Percentiles rank a stretch among this genome's conserved stretches.
phyloP scores from a whole-genome alignment of 2,329 filamentous ascomycete genomes.

The Xylaria multiplex region DNA sequence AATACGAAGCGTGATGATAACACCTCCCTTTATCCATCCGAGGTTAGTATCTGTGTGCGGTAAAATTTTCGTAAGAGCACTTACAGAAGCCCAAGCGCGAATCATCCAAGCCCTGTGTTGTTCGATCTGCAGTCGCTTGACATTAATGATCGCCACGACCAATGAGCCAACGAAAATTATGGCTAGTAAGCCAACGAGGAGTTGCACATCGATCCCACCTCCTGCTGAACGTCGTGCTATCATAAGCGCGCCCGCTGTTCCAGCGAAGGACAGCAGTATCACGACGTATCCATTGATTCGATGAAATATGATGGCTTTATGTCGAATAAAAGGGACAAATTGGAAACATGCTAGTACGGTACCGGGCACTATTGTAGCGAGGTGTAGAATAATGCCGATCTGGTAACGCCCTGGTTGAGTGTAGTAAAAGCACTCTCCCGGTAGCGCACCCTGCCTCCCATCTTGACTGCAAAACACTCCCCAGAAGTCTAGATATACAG shows the following conservation, averaged over 20 bases:
- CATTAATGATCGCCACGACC: constrained; percentile 62
- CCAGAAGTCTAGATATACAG: constrained; percentile 60
- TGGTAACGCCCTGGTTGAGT: constrained; percentile 43
- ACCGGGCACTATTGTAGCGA: constrained; percentile 58
- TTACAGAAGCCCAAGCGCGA: constrained; percentile 61
- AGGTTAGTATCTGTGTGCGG: not conserved
- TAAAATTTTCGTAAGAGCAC: constrained; percentile 30
- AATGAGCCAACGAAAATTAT: constrained; percentile 58
- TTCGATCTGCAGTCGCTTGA: constrained; percentile 69
- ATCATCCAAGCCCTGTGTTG: constrained; percentile 74
- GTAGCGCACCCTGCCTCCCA: constrained; percentile 35
- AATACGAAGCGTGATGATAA: constrained; percentile 63
- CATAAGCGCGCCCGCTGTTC: constrained; percentile 63
- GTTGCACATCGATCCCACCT: constrained; percentile 62
- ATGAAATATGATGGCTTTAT: constrained; percentile 63
- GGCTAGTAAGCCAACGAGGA: constrained; percentile 54
- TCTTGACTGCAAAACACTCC: constrained; percentile 48
- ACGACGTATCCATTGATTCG: constrained; percentile 69
- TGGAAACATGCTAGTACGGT: constrained; percentile 58
- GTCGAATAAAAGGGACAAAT: constrained; percentile 59
- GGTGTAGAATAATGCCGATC: constrained; percentile 58
- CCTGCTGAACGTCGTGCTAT: constrained; percentile 63
- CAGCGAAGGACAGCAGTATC: constrained; percentile 58
- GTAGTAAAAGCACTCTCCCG: constrained; percentile 57
- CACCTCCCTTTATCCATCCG: constrained; percentile 51